Evolutionary conservation across 1,139 yeast genomes (phyloP).

Genomic region (Candida anutae): DNA sequence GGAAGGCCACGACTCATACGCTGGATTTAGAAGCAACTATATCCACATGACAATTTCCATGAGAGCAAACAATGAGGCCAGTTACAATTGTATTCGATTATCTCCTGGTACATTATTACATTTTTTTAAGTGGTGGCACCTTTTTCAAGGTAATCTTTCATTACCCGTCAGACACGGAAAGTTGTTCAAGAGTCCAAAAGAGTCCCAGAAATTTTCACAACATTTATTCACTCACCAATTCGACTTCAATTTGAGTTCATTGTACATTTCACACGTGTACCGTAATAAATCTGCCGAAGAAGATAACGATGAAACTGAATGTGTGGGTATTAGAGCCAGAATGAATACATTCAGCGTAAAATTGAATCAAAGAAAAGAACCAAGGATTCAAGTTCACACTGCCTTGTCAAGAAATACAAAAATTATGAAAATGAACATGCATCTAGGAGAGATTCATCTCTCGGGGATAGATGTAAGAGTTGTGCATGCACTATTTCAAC

Average conservation of each 20-base stretch:
- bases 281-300: conserved; percentile 12
- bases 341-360: conserved; percentile 35
- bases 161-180: conserved; percentile 34
- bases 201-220: conserved; percentile 34
- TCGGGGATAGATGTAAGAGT: conserved; percentile 35
- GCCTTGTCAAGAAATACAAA: conserved; percentile 21
- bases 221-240: conserved; percentile 36
- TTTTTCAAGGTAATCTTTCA: conserved; percentile 36
- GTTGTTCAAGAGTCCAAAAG: conserved; percentile 30
- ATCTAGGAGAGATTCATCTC: conserved; percentile 35
- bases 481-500: conserved; percentile 23
- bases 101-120: conserved; percentile 33
- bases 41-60: conserved; percentile 74
- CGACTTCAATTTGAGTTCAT: conserved; percentile 29
- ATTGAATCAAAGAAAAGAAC: conserved; percentile 36
- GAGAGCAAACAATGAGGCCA: conserved; percentile 37
- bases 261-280: conserved; percentile 35
- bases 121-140: conserved; percentile 39
- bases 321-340: conserved; percentile 35
- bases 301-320: conserved; percentile 21
- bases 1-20: conserved; percentile 61
- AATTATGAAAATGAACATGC: conserved; percentile 37
- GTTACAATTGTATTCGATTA: conserved; percentile 37
- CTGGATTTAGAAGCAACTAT: conserved; percentile 70
- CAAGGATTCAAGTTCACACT: conserved; percentile 24